phyloP scores from a whole-genome alignment of 345 rosid species.

The Luvunga scandens region DNA sequence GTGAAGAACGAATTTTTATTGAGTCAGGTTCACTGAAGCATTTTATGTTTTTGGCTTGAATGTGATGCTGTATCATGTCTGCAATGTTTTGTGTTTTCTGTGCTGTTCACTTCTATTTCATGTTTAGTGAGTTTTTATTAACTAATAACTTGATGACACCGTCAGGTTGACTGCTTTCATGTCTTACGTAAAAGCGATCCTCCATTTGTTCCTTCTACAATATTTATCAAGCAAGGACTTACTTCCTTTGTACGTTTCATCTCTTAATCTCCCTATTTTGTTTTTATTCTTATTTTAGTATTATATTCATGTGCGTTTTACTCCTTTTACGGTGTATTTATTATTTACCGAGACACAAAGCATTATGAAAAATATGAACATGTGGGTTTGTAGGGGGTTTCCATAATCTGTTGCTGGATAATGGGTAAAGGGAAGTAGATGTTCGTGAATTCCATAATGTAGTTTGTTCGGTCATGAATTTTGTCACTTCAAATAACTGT shows the following conservation, averaged over 20 bases:
- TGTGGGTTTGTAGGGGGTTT: not conserved
- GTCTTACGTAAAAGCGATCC: constrained; percentile 96
- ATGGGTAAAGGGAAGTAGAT: not conserved
- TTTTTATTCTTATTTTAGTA: constrained; percentile 8
- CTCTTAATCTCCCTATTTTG: constrained; percentile 3
- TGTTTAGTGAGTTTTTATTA: not conserved
- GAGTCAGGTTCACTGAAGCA: not conserved
- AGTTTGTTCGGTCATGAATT: not conserved
- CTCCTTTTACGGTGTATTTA: constrained; percentile 1
- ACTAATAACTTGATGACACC: constrained; percentile 6
- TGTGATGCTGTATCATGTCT: not conserved
- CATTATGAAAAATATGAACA: not conserved
- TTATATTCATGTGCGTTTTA: constrained; percentile 4
- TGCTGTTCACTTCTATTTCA: not conserved
- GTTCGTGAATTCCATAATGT: not conserved
- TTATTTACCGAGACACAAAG: not conserved
- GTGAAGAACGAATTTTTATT: not conserved
- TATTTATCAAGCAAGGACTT: constrained; percentile 90
- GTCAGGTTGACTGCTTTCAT: constrained; percentile 97
- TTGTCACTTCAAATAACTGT: not conserved
- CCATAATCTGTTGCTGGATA: not conserved
- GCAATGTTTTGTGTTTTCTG: not conserved
- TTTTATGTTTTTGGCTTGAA: not conserved
- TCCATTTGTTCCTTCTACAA: constrained; percentile 75
- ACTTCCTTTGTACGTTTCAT: constrained; percentile 74